Evolutionary conservation across 495 filamentous ascomycete genomes (phyloP).

Genomic region (Cercophora sp.): DNA sequence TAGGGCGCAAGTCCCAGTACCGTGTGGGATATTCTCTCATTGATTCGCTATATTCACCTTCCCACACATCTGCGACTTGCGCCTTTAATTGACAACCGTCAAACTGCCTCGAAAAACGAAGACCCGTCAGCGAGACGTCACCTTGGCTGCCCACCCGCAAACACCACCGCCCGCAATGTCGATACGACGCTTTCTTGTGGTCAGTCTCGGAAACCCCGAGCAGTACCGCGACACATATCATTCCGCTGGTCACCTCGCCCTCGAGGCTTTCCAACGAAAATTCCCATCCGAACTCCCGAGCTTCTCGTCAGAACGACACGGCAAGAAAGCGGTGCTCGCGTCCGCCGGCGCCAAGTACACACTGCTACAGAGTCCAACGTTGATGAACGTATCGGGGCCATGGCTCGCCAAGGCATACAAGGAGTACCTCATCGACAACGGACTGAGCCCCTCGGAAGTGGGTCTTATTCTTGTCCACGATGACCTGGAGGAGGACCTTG

Average conservation of each 20-base stretch:
- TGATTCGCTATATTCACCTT: neutral
- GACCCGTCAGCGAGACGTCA: too few species aligned
- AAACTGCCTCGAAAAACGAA: too few species aligned
- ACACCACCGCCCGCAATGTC: slow-evolving; percentile 24
- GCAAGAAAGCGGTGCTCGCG: slow-evolving; percentile 37
- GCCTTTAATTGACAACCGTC: too few species aligned
- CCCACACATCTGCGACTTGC: slow-evolving; percentile 15
- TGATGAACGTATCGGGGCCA: slow-evolving; percentile 72
- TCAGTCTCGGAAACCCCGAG: slow-evolving; percentile 45
- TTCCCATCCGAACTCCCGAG: slow-evolving; percentile 41
- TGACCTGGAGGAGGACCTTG: slow-evolving; percentile 68
- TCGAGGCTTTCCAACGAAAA: slow-evolving; percentile 47
- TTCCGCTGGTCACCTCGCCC: slow-evolving; percentile 71
- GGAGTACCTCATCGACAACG: slow-evolving; percentile 31
- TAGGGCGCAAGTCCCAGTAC: slow-evolving; percentile 7
- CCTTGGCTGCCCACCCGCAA: too few species aligned
- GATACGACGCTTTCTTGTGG: slow-evolving; percentile 41
- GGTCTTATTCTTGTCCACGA: slow-evolving; percentile 75
- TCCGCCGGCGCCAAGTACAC: slow-evolving; percentile 50
- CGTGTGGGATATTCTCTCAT: slow-evolving; percentile 8
- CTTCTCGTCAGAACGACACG: slow-evolving; percentile 39
- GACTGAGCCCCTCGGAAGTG: slow-evolving; percentile 32
- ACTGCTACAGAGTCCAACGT: slow-evolving; percentile 62
- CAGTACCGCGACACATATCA: slow-evolving; percentile 70
- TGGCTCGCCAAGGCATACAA: slow-evolving; percentile 46